phyloP scores from a whole-genome alignment of 1,284 basidiomycete genomes.

The Melampsora larici-populina region DNA sequence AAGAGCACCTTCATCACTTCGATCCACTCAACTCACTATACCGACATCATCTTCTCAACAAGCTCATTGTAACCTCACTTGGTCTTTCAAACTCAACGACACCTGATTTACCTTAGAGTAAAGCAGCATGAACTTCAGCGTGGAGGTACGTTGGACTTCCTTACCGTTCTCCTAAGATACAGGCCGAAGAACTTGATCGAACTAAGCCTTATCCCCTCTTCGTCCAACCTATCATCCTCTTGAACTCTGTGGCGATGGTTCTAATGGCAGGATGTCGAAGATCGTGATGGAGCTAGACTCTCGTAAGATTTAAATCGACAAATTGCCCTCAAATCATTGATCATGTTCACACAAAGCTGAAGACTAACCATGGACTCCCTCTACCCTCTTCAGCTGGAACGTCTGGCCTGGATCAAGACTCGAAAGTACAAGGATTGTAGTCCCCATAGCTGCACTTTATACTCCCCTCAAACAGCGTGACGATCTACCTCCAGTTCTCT shows the following conservation, averaged over 20 bases:
- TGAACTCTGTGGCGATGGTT: background rate
- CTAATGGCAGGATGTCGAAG: constrained; percentile 52
- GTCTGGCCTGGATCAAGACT: constrained; percentile 96
- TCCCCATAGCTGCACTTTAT: constrained; percentile 96
- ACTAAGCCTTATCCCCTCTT: background rate
- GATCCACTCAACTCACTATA: background rate
- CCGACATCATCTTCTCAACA: background rate
- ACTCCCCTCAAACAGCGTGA: constrained; percentile 91
- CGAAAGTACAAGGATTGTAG: constrained; percentile 95
- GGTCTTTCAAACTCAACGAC: background rate
- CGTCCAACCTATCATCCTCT: background rate
- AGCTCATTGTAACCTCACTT: background rate
- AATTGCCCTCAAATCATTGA: background rate
- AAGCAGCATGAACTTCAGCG: constrained; percentile 37
- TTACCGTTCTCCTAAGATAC: background rate
- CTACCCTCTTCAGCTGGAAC: constrained; percentile 72
- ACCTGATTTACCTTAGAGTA: background rate
- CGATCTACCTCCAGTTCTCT: constrained; percentile 91
- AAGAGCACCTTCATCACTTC: background rate
- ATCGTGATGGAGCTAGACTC: constrained; percentile 53
- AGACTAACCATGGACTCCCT: background rate
- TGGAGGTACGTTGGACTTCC: constrained; percentile 24
- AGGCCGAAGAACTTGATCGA: background rate
- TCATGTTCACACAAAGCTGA: background rate
- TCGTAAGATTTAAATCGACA: constrained; percentile 17